Evolutionary conservation across 768 basidiomycete species (phyloP).

Genomic region (Pleurotus giganteus): DNA sequence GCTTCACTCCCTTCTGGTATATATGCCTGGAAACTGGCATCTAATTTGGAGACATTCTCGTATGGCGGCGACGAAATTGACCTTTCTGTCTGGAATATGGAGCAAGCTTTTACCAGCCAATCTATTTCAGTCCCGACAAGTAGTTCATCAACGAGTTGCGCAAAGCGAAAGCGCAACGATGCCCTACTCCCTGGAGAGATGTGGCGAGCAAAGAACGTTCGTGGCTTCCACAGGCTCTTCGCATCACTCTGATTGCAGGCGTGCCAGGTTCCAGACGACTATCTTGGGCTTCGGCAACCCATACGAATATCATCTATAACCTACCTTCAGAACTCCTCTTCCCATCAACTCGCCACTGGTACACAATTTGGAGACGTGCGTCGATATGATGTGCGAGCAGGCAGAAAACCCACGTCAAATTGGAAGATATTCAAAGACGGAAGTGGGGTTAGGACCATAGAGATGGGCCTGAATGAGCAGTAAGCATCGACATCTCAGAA

Average conservation of each 20-base stretch:
- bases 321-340: slow-evolving; percentile 41
- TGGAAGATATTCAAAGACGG: slow-evolving; percentile 60
- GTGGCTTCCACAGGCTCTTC: slow-evolving; percentile 17
- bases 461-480: slow-evolving; percentile 64
- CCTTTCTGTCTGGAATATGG: slow-evolving; percentile 75
- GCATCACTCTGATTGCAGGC: too few species aligned
- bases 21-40: slow-evolving; percentile 62
- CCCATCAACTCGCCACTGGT: slow-evolving; percentile 63
- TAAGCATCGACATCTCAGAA: slow-evolving; percentile 29
- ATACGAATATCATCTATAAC: slow-evolving; percentile 71
- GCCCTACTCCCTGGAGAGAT: slow-evolving; percentile 67
- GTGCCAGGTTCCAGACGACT: slow-evolving; percentile 77
- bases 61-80: slow-evolving; percentile 90
- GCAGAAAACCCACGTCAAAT: slow-evolving; percentile 63
- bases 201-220: slow-evolving; percentile 84
- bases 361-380: slow-evolving; percentile 73
- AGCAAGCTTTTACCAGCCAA: slow-evolving; percentile 43
- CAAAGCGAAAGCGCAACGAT: slow-evolving; percentile 59
- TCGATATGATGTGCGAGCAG: slow-evolving; percentile 73
- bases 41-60: slow-evolving; percentile 54
- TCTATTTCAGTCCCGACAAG: slow-evolving; percentile 19
- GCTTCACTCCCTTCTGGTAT: slow-evolving; percentile 66
- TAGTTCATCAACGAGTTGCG: slow-evolving; percentile 32
- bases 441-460: slow-evolving; percentile 59
- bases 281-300: slow-evolving; percentile 72